Percentiles rank a stretch among this genome's conserved stretches.
phyloP scores from a whole-genome alignment of 2,329 filamentous ascomycete species.

The Tympanopsis confertula region DNA sequence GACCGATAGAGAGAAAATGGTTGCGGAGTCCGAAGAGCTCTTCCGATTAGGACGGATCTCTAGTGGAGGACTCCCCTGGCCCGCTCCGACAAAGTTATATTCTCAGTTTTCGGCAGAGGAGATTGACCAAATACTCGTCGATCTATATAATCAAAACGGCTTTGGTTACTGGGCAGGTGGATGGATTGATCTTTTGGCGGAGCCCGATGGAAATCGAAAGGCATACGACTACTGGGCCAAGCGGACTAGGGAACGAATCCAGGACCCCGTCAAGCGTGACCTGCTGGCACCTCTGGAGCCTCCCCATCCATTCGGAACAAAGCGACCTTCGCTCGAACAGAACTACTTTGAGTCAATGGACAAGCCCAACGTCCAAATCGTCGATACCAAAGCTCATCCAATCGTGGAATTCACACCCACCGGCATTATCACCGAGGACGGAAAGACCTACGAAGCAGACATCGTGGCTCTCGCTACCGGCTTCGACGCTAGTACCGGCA shows the following conservation, averaged over 20 bases:
- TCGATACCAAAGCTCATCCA: slow-evolving; percentile 27
- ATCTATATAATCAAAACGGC: slow-evolving; percentile 30
- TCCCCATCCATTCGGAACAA: slow-evolving; percentile 32
- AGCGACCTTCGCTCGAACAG: slow-evolving; percentile 31
- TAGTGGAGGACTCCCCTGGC: slow-evolving; percentile 35
- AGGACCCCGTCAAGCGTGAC: slow-evolving; percentile 27
- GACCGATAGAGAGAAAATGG: slow-evolving; percentile 29
- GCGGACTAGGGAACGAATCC: slow-evolving; percentile 29
- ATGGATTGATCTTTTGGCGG: slow-evolving; percentile 31
- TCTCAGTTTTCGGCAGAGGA: slow-evolving; percentile 27
- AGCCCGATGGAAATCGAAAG: slow-evolving; percentile 27
- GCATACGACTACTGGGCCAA: slow-evolving; percentile 35
- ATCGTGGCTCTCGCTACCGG: slow-evolving; percentile 20
- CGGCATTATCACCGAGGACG: slow-evolving; percentile 25
- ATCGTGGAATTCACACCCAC: slow-evolving; percentile 24
- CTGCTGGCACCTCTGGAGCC: slow-evolving; percentile 31
- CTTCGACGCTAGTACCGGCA: slow-evolving; percentile 20
- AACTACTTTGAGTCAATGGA: slow-evolving; percentile 37
- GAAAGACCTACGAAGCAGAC: slow-evolving; percentile 21
- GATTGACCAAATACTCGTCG: slow-evolving; percentile 27
- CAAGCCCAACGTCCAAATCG: slow-evolving; percentile 28
- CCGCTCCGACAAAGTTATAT: slow-evolving; percentile 31
- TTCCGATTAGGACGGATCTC: slow-evolving; percentile 30
- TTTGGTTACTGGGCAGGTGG: slow-evolving; percentile 31
- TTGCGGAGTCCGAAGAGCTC: slow-evolving; percentile 21